Conservation (phyloP, 2,329 filamentous ascomycete genomes). For the Venturia effusa region DNA sequence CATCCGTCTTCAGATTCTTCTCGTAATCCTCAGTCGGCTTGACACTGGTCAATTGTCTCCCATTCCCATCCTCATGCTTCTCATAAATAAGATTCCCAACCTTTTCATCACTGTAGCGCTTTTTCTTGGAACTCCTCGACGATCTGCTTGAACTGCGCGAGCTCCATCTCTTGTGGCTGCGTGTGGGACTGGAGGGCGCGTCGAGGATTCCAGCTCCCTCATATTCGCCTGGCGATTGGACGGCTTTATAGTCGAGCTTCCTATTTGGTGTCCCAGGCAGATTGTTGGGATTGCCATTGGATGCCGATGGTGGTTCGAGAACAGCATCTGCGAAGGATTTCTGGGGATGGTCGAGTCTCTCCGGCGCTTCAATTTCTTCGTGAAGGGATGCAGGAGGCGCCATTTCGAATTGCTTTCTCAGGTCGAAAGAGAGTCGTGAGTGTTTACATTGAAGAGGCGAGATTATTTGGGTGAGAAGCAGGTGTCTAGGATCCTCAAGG, state of each 20-base stretch:
- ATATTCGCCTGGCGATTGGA: constrained; percentile 16
- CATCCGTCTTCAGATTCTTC: constrained; percentile 22
- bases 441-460: neutral
- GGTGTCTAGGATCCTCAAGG: neutral
- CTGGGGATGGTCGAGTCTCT: constrained; percentile 22
- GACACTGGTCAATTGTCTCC: constrained; percentile 34
- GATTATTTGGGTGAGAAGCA: neutral
- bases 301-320: constrained; percentile 12
- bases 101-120: constrained; percentile 9
- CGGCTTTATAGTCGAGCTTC: neutral
- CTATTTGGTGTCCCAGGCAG: neutral
- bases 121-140: constrained; percentile 12
- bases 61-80: constrained; percentile 33
- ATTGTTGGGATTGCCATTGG: constrained; percentile 1
- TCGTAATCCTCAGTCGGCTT: constrained; percentile 30
- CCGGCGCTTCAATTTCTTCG: constrained; percentile 18
- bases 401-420: neutral
- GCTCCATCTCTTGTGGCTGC: constrained; percentile 1
- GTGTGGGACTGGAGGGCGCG: constrained; percentile 16
- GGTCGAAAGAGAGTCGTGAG: neutral
- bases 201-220: constrained; percentile 17
- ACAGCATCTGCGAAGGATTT: constrained; percentile 34
- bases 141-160: constrained; percentile 10
- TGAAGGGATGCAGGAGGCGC: neutral
- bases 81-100: constrained; percentile 28